Evolutionary conservation across 495 filamentous ascomycete species (phyloP).

Genomic region (Venustampulla echinocandica): DNA sequence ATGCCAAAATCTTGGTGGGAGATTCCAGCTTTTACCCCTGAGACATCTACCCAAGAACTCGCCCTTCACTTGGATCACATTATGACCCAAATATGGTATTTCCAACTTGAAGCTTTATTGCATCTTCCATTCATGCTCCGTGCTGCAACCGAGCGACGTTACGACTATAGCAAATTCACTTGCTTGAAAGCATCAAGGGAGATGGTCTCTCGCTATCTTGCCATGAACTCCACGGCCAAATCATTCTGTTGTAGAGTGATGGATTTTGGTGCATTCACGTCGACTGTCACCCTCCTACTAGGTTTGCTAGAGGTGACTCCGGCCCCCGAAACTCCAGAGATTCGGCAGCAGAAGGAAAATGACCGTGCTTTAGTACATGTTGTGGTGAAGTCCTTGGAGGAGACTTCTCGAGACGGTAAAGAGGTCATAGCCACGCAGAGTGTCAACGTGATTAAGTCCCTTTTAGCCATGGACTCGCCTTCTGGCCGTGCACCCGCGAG

Average conservation of each 20-base stretch:
- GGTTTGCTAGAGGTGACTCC: conserved; percentile 24
- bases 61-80: conserved; percentile 25
- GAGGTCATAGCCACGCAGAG: conserved; percentile 34
- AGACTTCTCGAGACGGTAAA: conserved; percentile 26
- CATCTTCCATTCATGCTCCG: conserved; percentile 42
- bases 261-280: conserved; percentile 38
- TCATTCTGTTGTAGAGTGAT: conserved; percentile 34
- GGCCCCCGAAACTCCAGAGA: conserved; percentile 3
- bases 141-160: conserved; percentile 32
- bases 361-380: conserved; percentile 23
- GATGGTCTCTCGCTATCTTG: conserved; percentile 32
- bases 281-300: conserved; percentile 36
- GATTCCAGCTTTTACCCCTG: conserved; percentile 2
- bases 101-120: conserved; percentile 33
- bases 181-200: conserved; percentile 34
- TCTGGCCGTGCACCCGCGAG: neutral
- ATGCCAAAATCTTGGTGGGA: conserved; percentile 33
- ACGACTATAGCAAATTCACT: conserved; percentile 41
- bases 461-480: conserved; percentile 28
- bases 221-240: conserved; percentile 28
- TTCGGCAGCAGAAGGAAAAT: conserved; percentile 24
- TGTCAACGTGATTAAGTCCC: conserved; percentile 32
- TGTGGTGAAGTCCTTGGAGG: conserved; percentile 32
- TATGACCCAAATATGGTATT: conserved; percentile 37
- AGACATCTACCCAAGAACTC: neutral